These are phyloP conservation scores for Thermochaetoides dissita DNA, from an alignment of 2,329 filamentous ascomycete species.

Conservation along the genomic window DNA sequence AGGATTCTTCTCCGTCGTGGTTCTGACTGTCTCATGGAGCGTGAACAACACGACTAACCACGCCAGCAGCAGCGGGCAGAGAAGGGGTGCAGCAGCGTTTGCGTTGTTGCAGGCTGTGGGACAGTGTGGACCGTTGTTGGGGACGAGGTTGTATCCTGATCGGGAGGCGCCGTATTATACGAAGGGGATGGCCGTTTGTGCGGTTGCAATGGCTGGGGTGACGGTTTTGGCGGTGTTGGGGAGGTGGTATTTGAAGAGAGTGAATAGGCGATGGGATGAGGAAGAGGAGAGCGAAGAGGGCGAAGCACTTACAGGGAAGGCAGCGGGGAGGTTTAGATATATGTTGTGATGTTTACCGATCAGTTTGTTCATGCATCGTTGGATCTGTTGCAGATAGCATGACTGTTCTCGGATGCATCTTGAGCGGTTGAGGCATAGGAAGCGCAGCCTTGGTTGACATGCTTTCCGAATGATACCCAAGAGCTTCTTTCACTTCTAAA, in stretches of 20 bases:
- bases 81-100: constrained; percentile 38
- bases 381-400: too few relatives aligned
- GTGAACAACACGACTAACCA: constrained; percentile 70
- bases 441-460: too few relatives aligned
- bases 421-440: too few relatives aligned
- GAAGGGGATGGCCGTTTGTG: constrained; percentile 48
- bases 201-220: constrained; percentile 47
- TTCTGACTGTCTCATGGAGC: constrained; percentile 74
- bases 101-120: constrained; percentile 70
- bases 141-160: constrained; percentile 50
- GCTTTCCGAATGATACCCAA: too few relatives aligned
- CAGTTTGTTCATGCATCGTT: too few relatives aligned
- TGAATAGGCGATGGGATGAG: constrained; percentile 5
- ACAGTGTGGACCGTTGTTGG: constrained; percentile 63
- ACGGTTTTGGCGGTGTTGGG: constrained; percentile 40
- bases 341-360: constrained; percentile 5
- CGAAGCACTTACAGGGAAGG: neutral
- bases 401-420: too few relatives aligned
- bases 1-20: constrained; percentile 75
- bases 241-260: constrained; percentile 22
- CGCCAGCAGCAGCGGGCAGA: constrained; percentile 45
- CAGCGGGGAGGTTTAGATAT: constrained; percentile 6
- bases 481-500: too few relatives aligned
- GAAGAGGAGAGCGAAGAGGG: neutral
- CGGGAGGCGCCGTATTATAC: constrained; percentile 47